Percentiles rank a stretch among this genome's conserved stretches.
phyloP scores from a whole-genome alignment of 2,329 filamentous ascomycete genomes.

The Fusarium musae region DNA sequence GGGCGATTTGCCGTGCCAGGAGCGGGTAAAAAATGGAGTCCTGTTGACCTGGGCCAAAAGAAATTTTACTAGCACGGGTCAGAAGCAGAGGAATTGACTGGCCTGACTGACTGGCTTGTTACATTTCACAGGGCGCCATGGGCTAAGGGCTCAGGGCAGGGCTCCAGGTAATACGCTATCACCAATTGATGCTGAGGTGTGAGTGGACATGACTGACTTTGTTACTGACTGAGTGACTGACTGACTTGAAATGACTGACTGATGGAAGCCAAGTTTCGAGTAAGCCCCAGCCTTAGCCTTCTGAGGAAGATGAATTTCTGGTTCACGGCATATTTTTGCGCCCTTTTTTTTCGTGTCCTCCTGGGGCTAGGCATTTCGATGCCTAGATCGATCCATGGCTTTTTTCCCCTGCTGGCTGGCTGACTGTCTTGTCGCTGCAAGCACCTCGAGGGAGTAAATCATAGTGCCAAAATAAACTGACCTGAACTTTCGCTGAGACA shows the following conservation, averaged over 20 bases:
- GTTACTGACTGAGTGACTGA: background rate
- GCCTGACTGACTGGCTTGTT: slow-evolving; percentile 26
- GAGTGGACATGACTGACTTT: slow-evolving; percentile 23
- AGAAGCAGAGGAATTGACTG: slow-evolving; percentile 25
- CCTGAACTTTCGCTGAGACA: rapidly evolving
- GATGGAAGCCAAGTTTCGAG: slow-evolving; percentile 17
- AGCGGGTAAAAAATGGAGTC: slow-evolving; percentile 44
- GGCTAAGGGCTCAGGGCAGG: slow-evolving; percentile 39
- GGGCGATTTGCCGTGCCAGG: slow-evolving; percentile 40
- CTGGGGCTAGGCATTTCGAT: slow-evolving; percentile 18
- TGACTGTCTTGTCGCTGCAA: background rate
- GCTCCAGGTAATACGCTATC: slow-evolving; percentile 16
- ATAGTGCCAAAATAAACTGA: background rate
- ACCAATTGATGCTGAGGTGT: slow-evolving; percentile 30
- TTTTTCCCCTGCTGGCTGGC: background rate
- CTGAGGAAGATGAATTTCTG: slow-evolving; percentile 1
- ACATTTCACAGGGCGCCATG: slow-evolving; percentile 33
- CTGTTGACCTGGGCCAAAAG: slow-evolving; percentile 23
- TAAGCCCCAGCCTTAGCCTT: slow-evolving; percentile 22
- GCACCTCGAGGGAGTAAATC: background rate
- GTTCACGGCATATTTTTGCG: slow-evolving; percentile 18
- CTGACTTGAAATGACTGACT: slow-evolving; percentile 12
- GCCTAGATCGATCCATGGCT: slow-evolving; percentile 41
- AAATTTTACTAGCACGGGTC: slow-evolving; percentile 41
- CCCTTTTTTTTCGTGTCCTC: slow-evolving; percentile 23